These are phyloP conservation scores for Mortierella sp. DNA, from an alignment of 371 early-diverging fungal genomes.

Conservation along the genomic window DNA sequence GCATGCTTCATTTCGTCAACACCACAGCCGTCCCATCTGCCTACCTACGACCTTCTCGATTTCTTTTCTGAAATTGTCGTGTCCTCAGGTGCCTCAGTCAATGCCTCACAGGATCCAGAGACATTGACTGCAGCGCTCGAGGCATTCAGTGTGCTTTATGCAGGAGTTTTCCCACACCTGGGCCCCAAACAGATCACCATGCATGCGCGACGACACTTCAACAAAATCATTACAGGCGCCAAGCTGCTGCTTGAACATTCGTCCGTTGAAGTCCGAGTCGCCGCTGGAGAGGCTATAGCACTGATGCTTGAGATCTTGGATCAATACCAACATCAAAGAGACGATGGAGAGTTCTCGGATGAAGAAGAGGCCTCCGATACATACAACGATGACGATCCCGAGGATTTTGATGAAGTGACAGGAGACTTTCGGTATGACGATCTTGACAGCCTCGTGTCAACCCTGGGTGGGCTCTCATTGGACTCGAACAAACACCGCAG, in stretches of 20 bases:
- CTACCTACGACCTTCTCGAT: conserved; percentile 58
- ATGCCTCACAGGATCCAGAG: conserved; percentile 41
- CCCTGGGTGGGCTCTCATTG: conserved; percentile 64
- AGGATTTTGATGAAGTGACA: conserved; percentile 54
- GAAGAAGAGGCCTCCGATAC: conserved; percentile 37
- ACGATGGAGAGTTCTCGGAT: conserved; percentile 50
- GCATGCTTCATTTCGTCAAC: conserved; percentile 67
- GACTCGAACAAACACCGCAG: conserved; percentile 70
- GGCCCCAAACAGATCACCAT: conserved; percentile 54
- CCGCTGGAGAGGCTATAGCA: conserved; percentile 82
- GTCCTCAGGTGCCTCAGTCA: conserved; percentile 39
- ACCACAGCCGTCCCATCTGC: conserved; percentile 63
- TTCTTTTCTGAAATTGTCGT: conserved; percentile 51
- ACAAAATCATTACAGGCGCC: conserved; percentile 25
- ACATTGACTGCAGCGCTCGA: conserved; percentile 58
- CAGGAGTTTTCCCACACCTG: conserved; percentile 59
- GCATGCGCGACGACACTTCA: conserved; percentile 33
- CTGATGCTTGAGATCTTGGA: conserved; percentile 70
- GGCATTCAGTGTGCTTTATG: conserved; percentile 63
- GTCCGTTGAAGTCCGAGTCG: conserved; percentile 75
- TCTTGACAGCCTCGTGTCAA: conserved; percentile 66
- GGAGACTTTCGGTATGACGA: conserved; percentile 62
- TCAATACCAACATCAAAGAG: conserved; percentile 32
- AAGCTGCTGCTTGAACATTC: conserved; percentile 65
- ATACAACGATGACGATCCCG: conserved; percentile 53